These are phyloP conservation scores for Podospora sp. DNA, from an alignment of 495 filamentous ascomycete species.

Conservation along the genomic window DNA sequence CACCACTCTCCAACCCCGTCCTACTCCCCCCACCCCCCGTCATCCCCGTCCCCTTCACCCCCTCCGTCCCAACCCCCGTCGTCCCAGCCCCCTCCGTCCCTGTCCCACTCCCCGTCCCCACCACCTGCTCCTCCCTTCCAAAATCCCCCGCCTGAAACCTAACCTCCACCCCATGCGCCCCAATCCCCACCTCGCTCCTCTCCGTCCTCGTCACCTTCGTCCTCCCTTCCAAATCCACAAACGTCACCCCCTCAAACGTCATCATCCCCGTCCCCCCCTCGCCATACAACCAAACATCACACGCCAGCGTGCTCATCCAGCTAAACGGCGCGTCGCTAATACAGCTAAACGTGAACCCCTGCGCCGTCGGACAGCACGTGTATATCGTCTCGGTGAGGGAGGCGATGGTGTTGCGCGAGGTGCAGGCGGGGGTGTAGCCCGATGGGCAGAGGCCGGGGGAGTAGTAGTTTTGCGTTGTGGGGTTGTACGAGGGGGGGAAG, in stretches of 20 bases:
- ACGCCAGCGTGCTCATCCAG: not conserved
- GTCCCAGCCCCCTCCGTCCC: not conserved
- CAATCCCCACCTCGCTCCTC: not conserved
- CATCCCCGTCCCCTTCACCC: not conserved
- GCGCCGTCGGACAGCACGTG: not conserved
- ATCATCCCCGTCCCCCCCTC: not conserved
- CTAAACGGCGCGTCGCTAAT: not conserved
- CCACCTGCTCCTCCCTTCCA: not conserved
- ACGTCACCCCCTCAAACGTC: not conserved
- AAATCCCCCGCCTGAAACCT: not conserved
- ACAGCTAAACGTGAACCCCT: not conserved
- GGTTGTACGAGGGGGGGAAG: not conserved
- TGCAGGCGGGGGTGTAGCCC: not conserved
- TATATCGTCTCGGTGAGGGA: not conserved
- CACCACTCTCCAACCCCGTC: too few relatives aligned
- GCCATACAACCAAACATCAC: not conserved
- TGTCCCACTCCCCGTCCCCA: not conserved
- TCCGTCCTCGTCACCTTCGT: not conserved
- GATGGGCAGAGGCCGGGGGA: not conserved
- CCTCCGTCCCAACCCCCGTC: not conserved
- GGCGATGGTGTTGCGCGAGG: not conserved
- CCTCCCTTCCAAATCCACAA: not conserved
- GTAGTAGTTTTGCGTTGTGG: not conserved
- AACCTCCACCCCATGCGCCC: not conserved
- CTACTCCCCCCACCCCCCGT: too few relatives aligned